These are phyloP conservation scores for Nakaseomyces glabratus DNA, from an alignment of 1,139 yeast species.

Conservation along the genomic window DNA sequence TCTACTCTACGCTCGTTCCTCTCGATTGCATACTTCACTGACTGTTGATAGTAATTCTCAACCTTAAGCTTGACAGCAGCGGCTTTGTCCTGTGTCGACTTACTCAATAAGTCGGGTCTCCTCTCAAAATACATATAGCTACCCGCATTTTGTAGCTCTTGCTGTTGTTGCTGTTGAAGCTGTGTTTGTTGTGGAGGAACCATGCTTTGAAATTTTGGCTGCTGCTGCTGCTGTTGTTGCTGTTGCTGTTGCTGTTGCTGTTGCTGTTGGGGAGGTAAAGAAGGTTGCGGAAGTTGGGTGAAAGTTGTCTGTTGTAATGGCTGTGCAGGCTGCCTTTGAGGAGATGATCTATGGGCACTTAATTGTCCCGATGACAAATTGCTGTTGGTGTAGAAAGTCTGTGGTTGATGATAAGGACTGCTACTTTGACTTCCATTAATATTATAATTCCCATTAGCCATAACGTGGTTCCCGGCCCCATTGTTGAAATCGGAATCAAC, in stretches of 20 bases:
- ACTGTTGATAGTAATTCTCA: constrained; percentile 67
- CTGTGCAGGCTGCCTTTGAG: constrained; percentile 9
- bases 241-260: constrained; percentile 17
- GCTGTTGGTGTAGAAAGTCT: constrained; percentile 12
- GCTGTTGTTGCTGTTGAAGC: constrained; percentile 20
- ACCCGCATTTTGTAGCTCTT: constrained; percentile 8
- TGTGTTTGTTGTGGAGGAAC: constrained; percentile 15
- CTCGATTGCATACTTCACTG: constrained; percentile 73
- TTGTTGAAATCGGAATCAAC: constrained; percentile 21
- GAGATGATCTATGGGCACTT: constrained; percentile 8
- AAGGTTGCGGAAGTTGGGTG: constrained; percentile 1
- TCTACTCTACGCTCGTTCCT: constrained; percentile 70
- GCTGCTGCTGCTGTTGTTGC: constrained; percentile 14
- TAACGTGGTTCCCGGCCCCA: too few relatives aligned
- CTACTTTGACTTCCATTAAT: constrained; percentile 12
- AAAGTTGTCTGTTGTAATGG: constrained; percentile 9
- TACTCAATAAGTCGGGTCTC: constrained; percentile 68
- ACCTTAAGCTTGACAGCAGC: constrained; percentile 61
- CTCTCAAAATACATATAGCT: constrained; percentile 71
- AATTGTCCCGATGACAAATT: constrained; percentile 8
- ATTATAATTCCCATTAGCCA: constrained; percentile 10
- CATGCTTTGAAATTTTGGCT: constrained; percentile 18
- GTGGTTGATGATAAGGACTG: constrained; percentile 25
- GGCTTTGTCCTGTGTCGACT: constrained; percentile 62
- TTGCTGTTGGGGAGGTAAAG: constrained; percentile 9